A percentile compares a stretch with the other conserved stretches of the same genome.
Conservation (phyloP, 2,329 filamentous ascomycete species). For the Metarhizium robertsii region DNA sequence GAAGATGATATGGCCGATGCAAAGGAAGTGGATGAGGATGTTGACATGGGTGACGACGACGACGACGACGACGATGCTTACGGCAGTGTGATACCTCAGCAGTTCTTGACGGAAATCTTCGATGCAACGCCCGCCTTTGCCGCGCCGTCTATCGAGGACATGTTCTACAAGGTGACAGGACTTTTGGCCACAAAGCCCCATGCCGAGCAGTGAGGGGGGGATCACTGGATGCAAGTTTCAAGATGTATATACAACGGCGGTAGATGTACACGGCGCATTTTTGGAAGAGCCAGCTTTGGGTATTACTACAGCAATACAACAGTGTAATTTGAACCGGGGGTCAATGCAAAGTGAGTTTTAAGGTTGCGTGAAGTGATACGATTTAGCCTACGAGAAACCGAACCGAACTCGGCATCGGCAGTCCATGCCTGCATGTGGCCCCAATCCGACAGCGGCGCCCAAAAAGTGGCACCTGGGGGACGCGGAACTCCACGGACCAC, state of each 20-base stretch:
- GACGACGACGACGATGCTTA: slow-evolving; percentile 33
- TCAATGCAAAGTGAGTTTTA: background rate
- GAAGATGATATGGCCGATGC: slow-evolving; percentile 32
- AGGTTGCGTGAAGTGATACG: background rate
- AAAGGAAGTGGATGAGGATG: slow-evolving; percentile 31
- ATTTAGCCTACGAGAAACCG: background rate
- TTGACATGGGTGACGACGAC: slow-evolving; percentile 27
- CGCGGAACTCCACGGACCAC: too few relatives aligned
- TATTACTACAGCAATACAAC: background rate
- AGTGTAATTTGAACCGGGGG: background rate
- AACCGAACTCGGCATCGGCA: background rate
- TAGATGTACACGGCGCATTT: background rate
- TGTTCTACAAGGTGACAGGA: slow-evolving; percentile 63
- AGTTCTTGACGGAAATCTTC: slow-evolving; percentile 61
- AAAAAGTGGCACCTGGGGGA: background rate
- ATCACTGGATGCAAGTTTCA: background rate
- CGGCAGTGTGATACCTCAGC: slow-evolving; percentile 53
- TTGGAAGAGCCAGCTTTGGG: background rate
- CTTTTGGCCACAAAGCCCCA: slow-evolving; percentile 43
- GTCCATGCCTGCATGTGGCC: background rate
- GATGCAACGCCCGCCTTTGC: slow-evolving; percentile 60
- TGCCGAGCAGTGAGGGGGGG: background rate
- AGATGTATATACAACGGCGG: slow-evolving; percentile 1
- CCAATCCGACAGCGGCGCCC: background rate
- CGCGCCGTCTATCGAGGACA: slow-evolving; percentile 61